Evolutionary conservation across 2,329 filamentous ascomycete species (phyloP).

Genomic region (Colletotrichum sp.): DNA sequence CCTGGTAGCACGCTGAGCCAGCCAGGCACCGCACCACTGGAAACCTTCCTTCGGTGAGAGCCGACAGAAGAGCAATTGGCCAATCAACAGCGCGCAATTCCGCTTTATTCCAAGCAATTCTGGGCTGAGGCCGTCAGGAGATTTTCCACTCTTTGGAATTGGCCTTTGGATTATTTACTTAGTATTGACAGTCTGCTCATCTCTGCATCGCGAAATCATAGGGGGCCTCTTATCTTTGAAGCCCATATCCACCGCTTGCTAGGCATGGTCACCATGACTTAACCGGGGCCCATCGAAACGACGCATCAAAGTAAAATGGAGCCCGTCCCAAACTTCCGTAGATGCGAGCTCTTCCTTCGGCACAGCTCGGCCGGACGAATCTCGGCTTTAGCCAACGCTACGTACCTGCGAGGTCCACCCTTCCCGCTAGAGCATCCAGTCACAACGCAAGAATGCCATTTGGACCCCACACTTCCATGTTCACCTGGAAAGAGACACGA

Average conservation of each 20-base stretch:
- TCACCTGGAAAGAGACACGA: neutral
- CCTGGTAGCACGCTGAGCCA: neutral
- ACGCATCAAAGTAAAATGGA: neutral
- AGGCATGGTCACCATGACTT: neutral
- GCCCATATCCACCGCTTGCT: accelerated
- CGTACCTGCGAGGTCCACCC: neutral
- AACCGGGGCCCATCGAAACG: neutral
- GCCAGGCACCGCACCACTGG: neutral
- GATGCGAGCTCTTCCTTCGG: constrained; percentile 16
- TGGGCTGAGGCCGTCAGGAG: neutral
- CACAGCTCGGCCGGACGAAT: constrained; percentile 20
- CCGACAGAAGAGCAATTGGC: neutral
- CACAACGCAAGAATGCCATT: accelerated
- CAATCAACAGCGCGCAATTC: neutral
- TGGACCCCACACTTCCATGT: accelerated
- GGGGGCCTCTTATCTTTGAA: neutral
- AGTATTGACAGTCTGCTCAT: neutral
- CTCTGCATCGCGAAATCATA: neutral
- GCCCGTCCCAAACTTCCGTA: constrained; percentile 15
- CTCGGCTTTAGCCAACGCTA: neutral
- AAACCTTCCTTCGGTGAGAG: neutral
- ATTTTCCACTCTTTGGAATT: neutral
- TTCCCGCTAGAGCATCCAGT: neutral
- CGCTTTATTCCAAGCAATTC: neutral
- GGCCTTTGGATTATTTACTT: neutral